phyloP scores from a whole-genome alignment of 2,329 filamentous ascomycete genomes.

The Rutstroemia sp. region DNA sequence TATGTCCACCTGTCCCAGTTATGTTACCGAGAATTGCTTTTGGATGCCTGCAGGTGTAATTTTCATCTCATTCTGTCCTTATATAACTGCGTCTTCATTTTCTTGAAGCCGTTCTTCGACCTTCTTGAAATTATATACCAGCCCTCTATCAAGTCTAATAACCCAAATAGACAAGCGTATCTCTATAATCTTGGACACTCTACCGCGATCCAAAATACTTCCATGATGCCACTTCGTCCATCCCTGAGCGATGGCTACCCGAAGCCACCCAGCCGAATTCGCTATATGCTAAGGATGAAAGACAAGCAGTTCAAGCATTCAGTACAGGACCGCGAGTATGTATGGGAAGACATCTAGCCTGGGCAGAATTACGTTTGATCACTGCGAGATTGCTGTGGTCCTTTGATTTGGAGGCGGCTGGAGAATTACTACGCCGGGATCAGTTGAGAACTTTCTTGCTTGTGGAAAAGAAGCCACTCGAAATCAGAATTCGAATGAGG shows the following conservation, averaged over 20 bases:
- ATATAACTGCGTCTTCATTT: not conserved
- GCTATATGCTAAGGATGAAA: not conserved
- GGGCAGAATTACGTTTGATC: not conserved
- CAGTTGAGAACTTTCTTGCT: not conserved
- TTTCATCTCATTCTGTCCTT: not conserved
- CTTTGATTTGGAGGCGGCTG: not conserved
- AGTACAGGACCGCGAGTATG: not conserved
- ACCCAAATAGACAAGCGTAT: not conserved
- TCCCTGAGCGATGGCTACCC: not conserved
- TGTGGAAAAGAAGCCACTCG: not conserved
- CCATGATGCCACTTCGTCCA: not conserved
- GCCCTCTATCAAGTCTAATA: not conserved
- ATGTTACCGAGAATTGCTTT: constrained; percentile 12
- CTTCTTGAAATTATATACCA: not conserved
- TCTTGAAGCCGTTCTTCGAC: not conserved
- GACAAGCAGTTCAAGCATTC: not conserved
- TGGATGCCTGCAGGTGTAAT: not conserved
- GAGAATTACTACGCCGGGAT: not conserved
- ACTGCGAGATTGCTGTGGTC: not conserved
- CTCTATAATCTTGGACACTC: not conserved
- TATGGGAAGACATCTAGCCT: not conserved
- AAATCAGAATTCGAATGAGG: not conserved
- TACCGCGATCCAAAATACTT: not conserved
- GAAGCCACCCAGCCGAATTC: not conserved
- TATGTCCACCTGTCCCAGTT: constrained; percentile 30